Evolutionary conservation across 1,284 basidiomycete genomes (phyloP).

Genomic region (Psilocybe mexicana): DNA sequence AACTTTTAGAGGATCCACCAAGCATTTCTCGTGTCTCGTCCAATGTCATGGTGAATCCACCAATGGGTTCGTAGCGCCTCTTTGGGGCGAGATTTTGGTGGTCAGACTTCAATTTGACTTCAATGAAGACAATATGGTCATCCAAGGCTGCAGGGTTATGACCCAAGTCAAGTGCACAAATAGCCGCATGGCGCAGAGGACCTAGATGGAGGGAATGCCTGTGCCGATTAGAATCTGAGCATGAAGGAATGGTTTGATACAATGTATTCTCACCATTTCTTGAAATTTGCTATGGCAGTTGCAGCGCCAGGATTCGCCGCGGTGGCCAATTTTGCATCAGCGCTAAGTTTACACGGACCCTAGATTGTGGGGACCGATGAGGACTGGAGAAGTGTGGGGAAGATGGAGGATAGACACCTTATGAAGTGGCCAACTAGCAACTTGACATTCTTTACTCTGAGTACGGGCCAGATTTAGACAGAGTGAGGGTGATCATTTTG

Average conservation of each 20-base stretch:
- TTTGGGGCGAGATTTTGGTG: conserved; percentile 19
- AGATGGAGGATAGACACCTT: conserved; percentile 18
- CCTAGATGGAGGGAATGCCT: conserved; percentile 25
- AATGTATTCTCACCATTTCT: conserved; percentile 22
- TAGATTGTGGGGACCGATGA: conserved; percentile 12
- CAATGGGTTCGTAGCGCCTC: conserved; percentile 20
- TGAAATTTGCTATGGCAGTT: conserved; percentile 21
- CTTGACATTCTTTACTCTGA: conserved; percentile 26
- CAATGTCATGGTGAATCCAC: conserved; percentile 22
- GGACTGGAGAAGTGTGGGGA: conserved; percentile 6
- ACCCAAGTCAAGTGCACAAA: conserved; percentile 26
- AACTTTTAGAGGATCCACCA: conserved; percentile 8
- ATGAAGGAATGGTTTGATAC: background rate
- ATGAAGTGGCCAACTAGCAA: conserved; percentile 27
- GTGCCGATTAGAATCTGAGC: background rate
- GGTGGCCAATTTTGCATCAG: conserved; percentile 15
- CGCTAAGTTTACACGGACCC: conserved; percentile 23
- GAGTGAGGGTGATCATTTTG: conserved; percentile 4
- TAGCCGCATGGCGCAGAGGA: conserved; percentile 22
- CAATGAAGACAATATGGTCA: conserved; percentile 20
- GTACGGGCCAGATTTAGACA: conserved; percentile 13
- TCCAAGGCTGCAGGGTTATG: conserved; percentile 18
- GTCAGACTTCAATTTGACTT: conserved; percentile 18
- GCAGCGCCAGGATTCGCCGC: conserved; percentile 15
- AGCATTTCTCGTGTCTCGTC: conserved; percentile 20